Evolutionary conservation across 768 basidiomycete genomes (phyloP), one percentile per base, ranked within the genome.

Genomic region (Cystobasidium onofrii): DNA sequence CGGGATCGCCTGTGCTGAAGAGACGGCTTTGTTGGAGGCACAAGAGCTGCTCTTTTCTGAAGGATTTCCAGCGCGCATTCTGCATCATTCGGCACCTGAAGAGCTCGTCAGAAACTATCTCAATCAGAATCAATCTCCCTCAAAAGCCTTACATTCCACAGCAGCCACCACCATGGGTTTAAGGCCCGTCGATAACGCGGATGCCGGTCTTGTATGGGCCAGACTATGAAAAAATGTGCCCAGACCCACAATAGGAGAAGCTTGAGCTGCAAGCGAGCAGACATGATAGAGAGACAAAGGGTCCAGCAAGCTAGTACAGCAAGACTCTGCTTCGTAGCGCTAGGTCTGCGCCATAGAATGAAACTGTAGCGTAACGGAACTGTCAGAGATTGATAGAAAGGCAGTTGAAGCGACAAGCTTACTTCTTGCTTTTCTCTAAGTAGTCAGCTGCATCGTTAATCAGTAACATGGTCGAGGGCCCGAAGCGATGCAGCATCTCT

Each of bases 171-270:
- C 9, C 69, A 44, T 1, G 74, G 74, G 52, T 75, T 75, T 10
- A 75, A 55, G 6, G 74, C 74, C 15, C 74, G 74, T 4, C 74
- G 66, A 54, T 70, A 72, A 1, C 70, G 74, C 4, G 74, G 74
- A 64, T 75, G 29, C 25, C 66, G 66, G 41, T 75, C 74, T 36
- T 75, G 74, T 25, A 75, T 15, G 4, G 54, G 43, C 55, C 66
- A 75, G 4, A 75, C 31, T 3, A 75, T 18, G 33, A 75, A 75
- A 41, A 75, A 75, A 6, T 69, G 67, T n/a, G 72, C 50, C 46
- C 71, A 67, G 39, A 63, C 29, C 52, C 66, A 75, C 13, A 64
- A 31, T 1, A 43, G 41, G 55, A 75, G 43, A 13, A 71, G 36
- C 27, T 66, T 71, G 39, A 72, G 69, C 54, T 71, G 69, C 17